Evolutionary conservation across 2,329 filamentous ascomycete genomes (phyloP).

Genomic region (Nemania abortiva): DNA sequence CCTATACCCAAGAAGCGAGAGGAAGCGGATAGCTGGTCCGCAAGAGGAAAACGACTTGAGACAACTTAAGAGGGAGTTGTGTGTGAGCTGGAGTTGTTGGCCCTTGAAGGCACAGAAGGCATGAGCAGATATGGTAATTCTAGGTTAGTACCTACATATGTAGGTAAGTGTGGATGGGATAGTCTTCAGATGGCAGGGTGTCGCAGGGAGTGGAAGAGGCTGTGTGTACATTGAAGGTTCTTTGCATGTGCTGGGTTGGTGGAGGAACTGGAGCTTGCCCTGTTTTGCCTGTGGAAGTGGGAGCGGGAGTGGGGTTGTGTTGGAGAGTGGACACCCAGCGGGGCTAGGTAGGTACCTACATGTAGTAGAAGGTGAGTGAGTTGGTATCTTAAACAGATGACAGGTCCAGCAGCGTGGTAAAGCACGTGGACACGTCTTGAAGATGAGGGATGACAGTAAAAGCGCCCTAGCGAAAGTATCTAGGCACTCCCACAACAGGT

Average conservation of each 20-base stretch:
- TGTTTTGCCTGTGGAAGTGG: not conserved
- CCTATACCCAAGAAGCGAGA: not conserved
- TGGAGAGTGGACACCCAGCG: not conserved
- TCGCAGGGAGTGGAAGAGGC: slow-evolving; percentile 1
- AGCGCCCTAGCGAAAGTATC: not conserved
- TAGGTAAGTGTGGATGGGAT: not conserved
- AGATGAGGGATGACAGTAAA: slow-evolving; percentile 3
- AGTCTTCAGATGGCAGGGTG: not conserved
- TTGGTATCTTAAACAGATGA: not conserved
- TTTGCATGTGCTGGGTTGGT: slow-evolving; percentile 19
- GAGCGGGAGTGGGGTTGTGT: not conserved
- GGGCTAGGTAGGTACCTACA: not conserved
- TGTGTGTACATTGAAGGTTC: not conserved
- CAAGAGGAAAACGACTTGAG: not conserved
- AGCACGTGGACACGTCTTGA: slow-evolving; percentile 13
- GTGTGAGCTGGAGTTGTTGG: not conserved
- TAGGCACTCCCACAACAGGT: too few relatives aligned
- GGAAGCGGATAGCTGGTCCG: not conserved
- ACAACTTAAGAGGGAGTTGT: not conserved
- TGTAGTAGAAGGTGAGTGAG: not conserved
- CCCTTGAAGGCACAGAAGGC: not conserved
- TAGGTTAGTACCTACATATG: too few relatives aligned
- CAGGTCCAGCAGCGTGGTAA: not conserved
- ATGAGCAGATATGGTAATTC: not conserved
- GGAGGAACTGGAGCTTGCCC: slow-evolving; percentile 22